Evolutionary conservation across 768 basidiomycete species (phyloP), one percentile per base, ranked within the genome.

Genomic region (Pulveroboletus sp.): DNA sequence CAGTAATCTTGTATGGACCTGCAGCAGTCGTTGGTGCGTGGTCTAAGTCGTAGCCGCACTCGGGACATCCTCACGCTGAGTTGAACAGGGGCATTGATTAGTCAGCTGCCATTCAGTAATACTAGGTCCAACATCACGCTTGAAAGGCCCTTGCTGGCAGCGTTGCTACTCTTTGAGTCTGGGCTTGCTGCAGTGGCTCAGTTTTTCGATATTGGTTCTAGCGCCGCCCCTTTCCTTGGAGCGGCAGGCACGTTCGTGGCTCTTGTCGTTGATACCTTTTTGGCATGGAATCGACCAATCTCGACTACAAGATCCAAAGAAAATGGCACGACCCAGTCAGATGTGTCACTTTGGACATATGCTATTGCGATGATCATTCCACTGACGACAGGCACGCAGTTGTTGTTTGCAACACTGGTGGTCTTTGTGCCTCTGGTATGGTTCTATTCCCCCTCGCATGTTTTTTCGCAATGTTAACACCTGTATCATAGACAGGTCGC

Each of bases 341-440:
- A 60, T 0, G 68, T 88, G 26, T 79, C 82, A 38, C 66, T 87
- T 37, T 71, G 73, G 69, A 78, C 78, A 2, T 93, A 93, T 60
- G 78, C 75, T 0, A 41, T 89, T 18, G 88, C 76, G 0, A 77
- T 80, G 68, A 50, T 71, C 10, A 62, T 79, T 38, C 82, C 82
- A 8, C 64, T 89, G 24, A 61, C 82, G 9, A 72, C 77, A 0
- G 84, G 86, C 18, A 68, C 76, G 0, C 74, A 87, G 57, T 61
- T 89, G 31, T 61, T 82, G 35, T 65, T 78, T 37, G 75, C 81
- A 6, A 80, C 86, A 3, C 58, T 90, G 38, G 89, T 94, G 39
- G 86, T 97, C 18, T 96, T 98, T 60, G 90, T 95, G 0, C 95
- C 95, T 7, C 68, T 96, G 60, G 88, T 88, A 54, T 45, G 79